Conservation (phyloP, 202 grass and related monocot species). For the Brachypodium distachyon region DNA sequence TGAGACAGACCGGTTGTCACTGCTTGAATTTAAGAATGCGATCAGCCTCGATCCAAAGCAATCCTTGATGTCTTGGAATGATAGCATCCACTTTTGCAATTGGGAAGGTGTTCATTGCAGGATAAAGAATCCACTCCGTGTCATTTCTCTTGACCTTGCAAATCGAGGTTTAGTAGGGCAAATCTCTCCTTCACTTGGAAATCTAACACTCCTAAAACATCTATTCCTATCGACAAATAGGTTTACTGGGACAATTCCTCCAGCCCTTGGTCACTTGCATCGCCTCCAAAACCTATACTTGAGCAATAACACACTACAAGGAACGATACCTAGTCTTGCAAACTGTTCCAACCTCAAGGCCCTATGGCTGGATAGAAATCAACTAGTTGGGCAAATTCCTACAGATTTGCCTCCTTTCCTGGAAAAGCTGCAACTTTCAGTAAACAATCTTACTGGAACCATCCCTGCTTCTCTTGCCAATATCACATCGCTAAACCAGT, state of each 20-base stretch:
- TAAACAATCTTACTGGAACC: neutral
- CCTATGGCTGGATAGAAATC: neutral
- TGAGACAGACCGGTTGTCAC: slow-evolving; percentile 16
- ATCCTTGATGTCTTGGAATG: slow-evolving; percentile 32
- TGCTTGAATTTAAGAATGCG: slow-evolving; percentile 18
- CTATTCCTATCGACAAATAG: slow-evolving; percentile 11
- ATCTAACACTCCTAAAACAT: slow-evolving; percentile 13
- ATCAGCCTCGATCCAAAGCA: slow-evolving; percentile 12
- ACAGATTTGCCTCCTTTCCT: neutral
- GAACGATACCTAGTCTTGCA: slow-evolving; percentile 4
- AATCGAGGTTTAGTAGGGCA: neutral
- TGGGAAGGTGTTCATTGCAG: slow-evolving; percentile 25
- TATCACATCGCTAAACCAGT: neutral
- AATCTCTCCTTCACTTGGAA: slow-evolving; percentile 32
- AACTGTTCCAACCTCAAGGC: slow-evolving; percentile 19
- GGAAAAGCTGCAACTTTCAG: neutral
- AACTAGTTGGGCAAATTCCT: neutral
- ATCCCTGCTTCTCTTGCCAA: slow-evolving; percentile 13
- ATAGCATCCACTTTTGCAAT: slow-evolving; percentile 19
- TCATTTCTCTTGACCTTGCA: slow-evolving; percentile 5
- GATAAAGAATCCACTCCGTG: neutral
- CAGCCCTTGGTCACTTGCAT: slow-evolving; percentile 24
- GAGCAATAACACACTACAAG: slow-evolving; percentile 17
- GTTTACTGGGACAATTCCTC: slow-evolving; percentile 27
- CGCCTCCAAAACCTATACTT: slow-evolving; percentile 20